Percentiles rank a stretch among this genome's conserved stretches.
Evolutionary conservation across 345 rosid species (phyloP).

Genomic region (Acer saccharum): DNA sequence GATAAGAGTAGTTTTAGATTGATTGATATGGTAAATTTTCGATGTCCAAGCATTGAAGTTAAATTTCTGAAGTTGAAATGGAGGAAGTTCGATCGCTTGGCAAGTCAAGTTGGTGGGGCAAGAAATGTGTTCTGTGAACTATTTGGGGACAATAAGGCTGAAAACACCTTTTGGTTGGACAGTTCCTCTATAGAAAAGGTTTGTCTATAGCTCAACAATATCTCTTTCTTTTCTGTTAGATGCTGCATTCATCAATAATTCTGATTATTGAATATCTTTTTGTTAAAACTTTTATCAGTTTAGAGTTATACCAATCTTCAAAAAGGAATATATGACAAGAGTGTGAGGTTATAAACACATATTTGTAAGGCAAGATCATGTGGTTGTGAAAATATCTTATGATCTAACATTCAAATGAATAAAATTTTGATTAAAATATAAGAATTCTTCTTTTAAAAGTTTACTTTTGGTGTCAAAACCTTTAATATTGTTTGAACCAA

Average conservation of each 20-base stretch:
- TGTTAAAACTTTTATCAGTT: not conserved
- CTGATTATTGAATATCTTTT: not conserved
- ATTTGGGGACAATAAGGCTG: slow-evolving; percentile 51
- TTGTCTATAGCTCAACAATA: slow-evolving; percentile 17
- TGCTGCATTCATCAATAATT: not conserved
- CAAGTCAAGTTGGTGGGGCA: slow-evolving; percentile 73
- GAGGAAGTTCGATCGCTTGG: slow-evolving; percentile 70
- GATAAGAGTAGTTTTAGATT: slow-evolving; percentile 35
- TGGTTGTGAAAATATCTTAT: not conserved
- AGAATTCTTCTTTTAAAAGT: not conserved
- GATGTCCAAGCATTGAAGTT: slow-evolving; percentile 24
- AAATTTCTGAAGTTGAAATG: slow-evolving; percentile 68
- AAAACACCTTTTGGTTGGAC: slow-evolving; percentile 94
- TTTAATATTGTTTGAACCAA: not conserved
- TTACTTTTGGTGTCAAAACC: not conserved
- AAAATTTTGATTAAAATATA: too few species aligned
- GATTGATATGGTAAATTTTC: slow-evolving; percentile 35
- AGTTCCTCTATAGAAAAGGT: slow-evolving; percentile 96
- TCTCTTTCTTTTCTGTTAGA: not conserved
- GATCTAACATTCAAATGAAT: too few species aligned
- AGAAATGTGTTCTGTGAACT: slow-evolving; percentile 68
- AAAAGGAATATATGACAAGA: not conserved
- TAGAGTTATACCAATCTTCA: not conserved
- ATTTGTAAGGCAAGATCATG: not conserved
- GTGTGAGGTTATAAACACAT: not conserved